Conservation (phyloP, 1,139 yeast genomes). For the Diutina neorugosa region DNA sequence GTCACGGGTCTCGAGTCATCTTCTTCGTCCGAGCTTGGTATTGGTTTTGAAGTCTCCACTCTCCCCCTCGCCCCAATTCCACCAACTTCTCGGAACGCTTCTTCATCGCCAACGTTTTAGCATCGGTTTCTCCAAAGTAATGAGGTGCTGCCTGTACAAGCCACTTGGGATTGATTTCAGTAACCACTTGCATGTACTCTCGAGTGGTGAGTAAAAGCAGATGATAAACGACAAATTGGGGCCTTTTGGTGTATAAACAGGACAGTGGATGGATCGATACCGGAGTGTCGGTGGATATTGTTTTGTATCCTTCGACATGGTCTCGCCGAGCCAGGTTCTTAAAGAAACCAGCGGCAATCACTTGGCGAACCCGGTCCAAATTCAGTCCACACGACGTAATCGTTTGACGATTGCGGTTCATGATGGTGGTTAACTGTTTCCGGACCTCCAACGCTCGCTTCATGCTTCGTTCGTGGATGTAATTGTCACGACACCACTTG, state of each 20-base stretch:
- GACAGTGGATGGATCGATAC: constrained; percentile 89
- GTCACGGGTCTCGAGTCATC: not conserved
- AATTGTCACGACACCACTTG: constrained; percentile 76
- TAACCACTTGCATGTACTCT: constrained; percentile 87
- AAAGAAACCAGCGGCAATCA: constrained; percentile 81
- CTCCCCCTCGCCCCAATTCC: not conserved
- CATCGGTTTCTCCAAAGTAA: constrained; percentile 30
- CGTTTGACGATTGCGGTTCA: constrained; percentile 41
- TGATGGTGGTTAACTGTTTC: constrained; percentile 52
- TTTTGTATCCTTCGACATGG: constrained; percentile 58
- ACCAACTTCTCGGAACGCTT: not conserved
- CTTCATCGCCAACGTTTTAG: not conserved
- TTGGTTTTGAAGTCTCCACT: not conserved
- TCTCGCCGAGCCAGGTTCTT: constrained; percentile 74
- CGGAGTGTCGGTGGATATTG: constrained; percentile 64
- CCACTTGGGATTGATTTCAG: constrained; percentile 79
- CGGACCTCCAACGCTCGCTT: constrained; percentile 70
- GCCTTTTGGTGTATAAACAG: constrained; percentile 57
- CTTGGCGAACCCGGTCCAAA: constrained; percentile 51
- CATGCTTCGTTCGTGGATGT: constrained; percentile 70
- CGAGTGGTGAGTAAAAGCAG: constrained; percentile 69
- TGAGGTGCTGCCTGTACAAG: constrained; percentile 76
- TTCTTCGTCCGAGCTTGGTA: not conserved
- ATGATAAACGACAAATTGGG: constrained; percentile 77
- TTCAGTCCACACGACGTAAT: constrained; percentile 51